Evolutionary conservation across 2,329 filamentous ascomycete genomes (phyloP), one percentile per base, ranked within the genome.

Genomic region (Diaporthe citriasiana): DNA sequence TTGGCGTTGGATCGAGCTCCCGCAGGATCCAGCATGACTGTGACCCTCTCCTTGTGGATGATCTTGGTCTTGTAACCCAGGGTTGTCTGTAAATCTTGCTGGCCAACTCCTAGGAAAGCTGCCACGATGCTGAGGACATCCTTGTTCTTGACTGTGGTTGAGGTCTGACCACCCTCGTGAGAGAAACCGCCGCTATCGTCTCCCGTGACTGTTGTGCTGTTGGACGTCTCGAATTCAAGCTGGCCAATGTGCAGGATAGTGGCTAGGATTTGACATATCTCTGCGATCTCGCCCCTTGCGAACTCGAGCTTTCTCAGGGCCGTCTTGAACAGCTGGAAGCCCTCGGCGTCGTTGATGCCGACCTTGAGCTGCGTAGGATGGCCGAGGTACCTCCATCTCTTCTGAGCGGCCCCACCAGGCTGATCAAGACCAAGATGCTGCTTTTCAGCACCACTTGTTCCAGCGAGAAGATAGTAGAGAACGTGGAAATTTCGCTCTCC

Each of bases 141-240:
- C 85, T 95, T 97, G 84, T 99, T 99, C 85, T 93, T 97, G 42
- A 98, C 96, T 3, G 93, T 90, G 0, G 97, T 98, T 38, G 95
- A 87, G 0, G 90, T 94, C 80, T 97, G 94, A 55, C 93, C 94
- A 77, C 97, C 97, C 83, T 99, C 97, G 80, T 98, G 95, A 0
- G 97, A 98, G 84, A 97, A 98, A 27, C 96, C 96, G 72, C 97
- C 97, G 78, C 96, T 98, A 79, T 99, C 97, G 78, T 98, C 95
- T 1, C 91, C 95, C 1, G 90, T 90, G 0, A 91, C 92, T 2
- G 92, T 92, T 0, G 97, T 98, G 77, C 92, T 91, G 78, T 94
- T 92, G 2, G 93, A 93, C 0, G 91, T 95, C 81, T 93, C 92
- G 78, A 99, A 99, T 79, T 99, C 97, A 3, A 99, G 91, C 85